Evolutionary conservation across 306 rosid species (phyloP).

Genomic region (Prunus mume): DNA sequence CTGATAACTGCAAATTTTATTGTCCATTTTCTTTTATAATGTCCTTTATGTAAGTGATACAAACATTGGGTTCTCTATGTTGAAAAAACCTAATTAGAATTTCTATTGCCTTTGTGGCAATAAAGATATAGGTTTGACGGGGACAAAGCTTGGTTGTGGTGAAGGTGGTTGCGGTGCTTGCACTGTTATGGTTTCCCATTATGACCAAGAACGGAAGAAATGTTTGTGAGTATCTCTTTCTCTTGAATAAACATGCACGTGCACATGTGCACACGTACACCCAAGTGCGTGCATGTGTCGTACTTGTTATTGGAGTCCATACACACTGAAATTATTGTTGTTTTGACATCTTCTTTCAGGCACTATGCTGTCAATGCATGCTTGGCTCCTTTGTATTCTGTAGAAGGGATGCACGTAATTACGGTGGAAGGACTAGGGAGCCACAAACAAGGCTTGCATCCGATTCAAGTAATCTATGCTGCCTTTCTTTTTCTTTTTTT

Average conservation of each 20-base stretch:
- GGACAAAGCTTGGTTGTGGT: slow-evolving; percentile 96
- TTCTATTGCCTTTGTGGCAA: slow-evolving; percentile 3
- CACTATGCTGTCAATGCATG: slow-evolving; percentile 95
- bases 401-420: slow-evolving; percentile 95
- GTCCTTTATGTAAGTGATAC: not conserved
- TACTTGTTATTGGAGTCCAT: not conserved
- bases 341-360: slow-evolving; percentile 42
- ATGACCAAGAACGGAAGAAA: slow-evolving; percentile 51
- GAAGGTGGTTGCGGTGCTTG: slow-evolving; percentile 99
- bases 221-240: slow-evolving; percentile 60
- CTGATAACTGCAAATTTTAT: not conserved
- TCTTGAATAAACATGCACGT: not conserved
- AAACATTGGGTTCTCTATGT: not conserved
- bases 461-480: slow-evolving; percentile 65
- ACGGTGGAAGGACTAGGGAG: slow-evolving; percentile 92
- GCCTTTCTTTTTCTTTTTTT: not conserved
- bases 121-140: slow-evolving; percentile 66
- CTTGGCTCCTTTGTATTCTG: slow-evolving; percentile 90
- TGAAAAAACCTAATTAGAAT: not conserved
- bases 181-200: slow-evolving; percentile 90
- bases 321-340: slow-evolving; percentile 17
- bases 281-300: not conserved
- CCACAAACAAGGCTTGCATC: slow-evolving; percentile 79
- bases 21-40: not conserved
- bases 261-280: not conserved